Conservation (phyloP, 768 basidiomycete species). For the Hydnum rufescens region DNA sequence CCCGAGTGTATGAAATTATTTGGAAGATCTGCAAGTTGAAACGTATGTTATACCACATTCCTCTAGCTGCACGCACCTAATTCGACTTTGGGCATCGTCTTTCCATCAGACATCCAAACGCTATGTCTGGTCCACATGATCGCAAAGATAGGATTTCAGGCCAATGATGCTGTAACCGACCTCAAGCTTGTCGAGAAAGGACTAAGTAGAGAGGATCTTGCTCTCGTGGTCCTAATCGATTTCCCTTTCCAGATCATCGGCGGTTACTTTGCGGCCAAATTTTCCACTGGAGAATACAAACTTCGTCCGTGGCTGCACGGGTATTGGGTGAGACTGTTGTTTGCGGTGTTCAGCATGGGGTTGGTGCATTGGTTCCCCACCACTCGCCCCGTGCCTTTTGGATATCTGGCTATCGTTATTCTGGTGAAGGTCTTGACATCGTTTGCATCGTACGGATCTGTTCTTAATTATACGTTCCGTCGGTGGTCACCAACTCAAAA, state of each 20-base stretch:
- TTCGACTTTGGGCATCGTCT: too few species aligned
- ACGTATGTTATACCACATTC: constrained; percentile 32
- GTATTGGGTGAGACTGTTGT: constrained; percentile 69
- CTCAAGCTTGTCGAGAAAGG: constrained; percentile 97
- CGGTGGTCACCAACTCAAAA: not conserved
- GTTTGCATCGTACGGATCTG: constrained; percentile 52
- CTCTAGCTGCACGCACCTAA: constrained; percentile 1
- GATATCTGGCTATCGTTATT: constrained; percentile 68
- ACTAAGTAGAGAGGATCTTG: constrained; percentile 72
- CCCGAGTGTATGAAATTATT: constrained; percentile 80
- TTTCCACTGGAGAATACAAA: constrained; percentile 64
- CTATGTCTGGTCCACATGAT: constrained; percentile 74
- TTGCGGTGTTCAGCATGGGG: constrained; percentile 50
- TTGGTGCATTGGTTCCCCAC: constrained; percentile 74
- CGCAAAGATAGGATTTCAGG: constrained; percentile 86
- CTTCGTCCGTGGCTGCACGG: constrained; percentile 78
- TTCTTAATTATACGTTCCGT: not conserved
- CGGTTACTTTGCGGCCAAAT: constrained; percentile 84
- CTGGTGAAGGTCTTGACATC: constrained; percentile 64
- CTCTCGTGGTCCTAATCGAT: constrained; percentile 87
- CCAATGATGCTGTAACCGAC: constrained; percentile 76
- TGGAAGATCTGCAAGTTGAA: constrained; percentile 82
- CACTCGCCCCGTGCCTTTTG: constrained; percentile 33
- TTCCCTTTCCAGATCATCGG: constrained; percentile 94
- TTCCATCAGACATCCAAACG: constrained; percentile 70